phyloP scores from a whole-genome alignment of 192 early-diverging fungal genomes.

The Backusella circina region DNA sequence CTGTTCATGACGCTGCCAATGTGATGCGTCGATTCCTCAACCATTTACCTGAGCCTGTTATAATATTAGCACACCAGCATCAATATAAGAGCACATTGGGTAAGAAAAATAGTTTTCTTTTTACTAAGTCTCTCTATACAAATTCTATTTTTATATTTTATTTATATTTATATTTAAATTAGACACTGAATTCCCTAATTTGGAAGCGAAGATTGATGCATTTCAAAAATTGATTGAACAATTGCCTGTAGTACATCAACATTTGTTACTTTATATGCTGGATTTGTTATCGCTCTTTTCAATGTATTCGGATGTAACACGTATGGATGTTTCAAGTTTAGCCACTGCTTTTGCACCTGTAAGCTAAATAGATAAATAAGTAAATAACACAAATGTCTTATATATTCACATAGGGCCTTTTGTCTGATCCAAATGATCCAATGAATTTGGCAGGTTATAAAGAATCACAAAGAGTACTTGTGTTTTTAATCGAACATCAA shows the following conservation, averaged over 20 bases:
- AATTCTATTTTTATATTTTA: background rate
- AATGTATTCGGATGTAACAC: conserved; percentile 44
- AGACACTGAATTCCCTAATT: conserved; percentile 4
- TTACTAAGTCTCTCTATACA: too few species aligned
- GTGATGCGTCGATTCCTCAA: conserved; percentile 69
- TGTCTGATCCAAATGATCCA: conserved; percentile 66
- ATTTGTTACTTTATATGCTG: conserved; percentile 63
- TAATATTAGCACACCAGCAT: conserved; percentile 58
- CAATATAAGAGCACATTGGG: conserved; percentile 55
- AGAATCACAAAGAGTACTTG: conserved; percentile 62
- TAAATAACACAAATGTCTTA: background rate
- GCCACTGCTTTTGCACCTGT: conserved; percentile 74
- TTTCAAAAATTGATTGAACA: conserved; percentile 54
- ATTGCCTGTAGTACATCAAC: conserved; percentile 53
- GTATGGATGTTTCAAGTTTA: conserved; percentile 68
- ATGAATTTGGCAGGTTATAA: conserved; percentile 71
- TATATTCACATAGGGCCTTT: conserved; percentile 60
- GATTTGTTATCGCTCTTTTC: conserved; percentile 57
- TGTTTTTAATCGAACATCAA: conserved; percentile 64
- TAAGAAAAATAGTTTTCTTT: too few species aligned
- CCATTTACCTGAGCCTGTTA: conserved; percentile 68
- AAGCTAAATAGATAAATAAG: conserved; percentile 12
- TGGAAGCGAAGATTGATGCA: conserved; percentile 30
- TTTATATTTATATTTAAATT: conserved; percentile 19
- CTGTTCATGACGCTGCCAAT: conserved; percentile 73